phyloP scores from a whole-genome alignment of 2,329 filamentous ascomycete species.

The Ceratocystis cacaofunesta region DNA sequence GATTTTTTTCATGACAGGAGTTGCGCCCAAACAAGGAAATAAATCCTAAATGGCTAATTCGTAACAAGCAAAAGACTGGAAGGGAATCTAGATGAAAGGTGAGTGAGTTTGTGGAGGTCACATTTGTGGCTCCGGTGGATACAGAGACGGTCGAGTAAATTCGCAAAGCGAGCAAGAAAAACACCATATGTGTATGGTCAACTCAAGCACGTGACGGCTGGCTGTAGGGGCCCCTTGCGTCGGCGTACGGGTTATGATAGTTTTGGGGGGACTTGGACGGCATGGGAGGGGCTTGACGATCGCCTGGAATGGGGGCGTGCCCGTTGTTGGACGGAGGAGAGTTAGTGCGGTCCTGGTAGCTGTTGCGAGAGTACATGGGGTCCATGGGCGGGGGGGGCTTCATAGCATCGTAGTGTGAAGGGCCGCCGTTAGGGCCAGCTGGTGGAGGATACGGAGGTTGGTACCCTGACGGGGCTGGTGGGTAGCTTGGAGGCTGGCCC shows the following conservation, averaged over 20 bases:
- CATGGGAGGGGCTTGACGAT: conserved; percentile 3
- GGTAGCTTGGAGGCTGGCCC: conserved; percentile 15
- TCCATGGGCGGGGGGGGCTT: conserved; percentile 10
- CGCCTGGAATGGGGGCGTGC: neutral
- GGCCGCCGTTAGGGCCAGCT: neutral
- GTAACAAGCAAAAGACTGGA: neutral
- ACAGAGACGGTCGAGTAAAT: neutral
- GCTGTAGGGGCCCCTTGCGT: conserved; percentile 11
- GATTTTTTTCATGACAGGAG: neutral
- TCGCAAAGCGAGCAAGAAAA: neutral
- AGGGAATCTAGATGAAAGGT: neutral
- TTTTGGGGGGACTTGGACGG: conserved; percentile 14
- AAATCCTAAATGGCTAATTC: neutral
- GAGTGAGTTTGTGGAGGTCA: neutral
- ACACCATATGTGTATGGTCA: neutral
- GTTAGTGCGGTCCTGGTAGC: conserved; percentile 14
- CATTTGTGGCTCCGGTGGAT: neutral
- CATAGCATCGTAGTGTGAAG: conserved; percentile 14
- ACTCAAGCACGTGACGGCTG: conserved; percentile 5
- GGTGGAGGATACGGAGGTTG: neutral
- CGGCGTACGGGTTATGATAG: conserved; percentile 14
- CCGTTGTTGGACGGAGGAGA: conserved; percentile 13
- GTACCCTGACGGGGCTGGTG: conserved; percentile 5
- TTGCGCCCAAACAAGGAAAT: neutral
- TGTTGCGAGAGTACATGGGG: conserved; percentile 10